Conservation (phyloP, 768 basidiomycete species). For the Punctularia strigosozonata region DNA sequence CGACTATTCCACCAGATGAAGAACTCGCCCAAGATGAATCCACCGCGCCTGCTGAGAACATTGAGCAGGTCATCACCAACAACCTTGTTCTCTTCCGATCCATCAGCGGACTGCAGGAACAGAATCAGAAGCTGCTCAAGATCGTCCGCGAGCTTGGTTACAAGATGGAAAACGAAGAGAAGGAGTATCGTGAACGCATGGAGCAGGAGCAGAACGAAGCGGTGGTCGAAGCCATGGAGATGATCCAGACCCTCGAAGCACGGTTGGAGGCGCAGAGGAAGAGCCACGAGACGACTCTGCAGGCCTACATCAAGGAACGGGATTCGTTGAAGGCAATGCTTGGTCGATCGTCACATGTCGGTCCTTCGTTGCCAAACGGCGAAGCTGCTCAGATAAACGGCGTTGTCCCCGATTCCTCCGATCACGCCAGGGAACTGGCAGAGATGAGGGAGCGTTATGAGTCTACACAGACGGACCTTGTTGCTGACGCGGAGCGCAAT, state of each 20-base stretch:
- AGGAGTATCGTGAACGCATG: slow-evolving; percentile 56
- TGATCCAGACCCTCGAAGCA: slow-evolving; percentile 66
- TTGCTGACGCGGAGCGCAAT: slow-evolving; percentile 57
- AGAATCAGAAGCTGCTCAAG: slow-evolving; percentile 82
- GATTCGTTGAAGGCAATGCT: slow-evolving; percentile 77
- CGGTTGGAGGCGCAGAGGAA: slow-evolving; percentile 75
- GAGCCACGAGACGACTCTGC: slow-evolving; percentile 54
- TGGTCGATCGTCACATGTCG: slow-evolving; percentile 33
- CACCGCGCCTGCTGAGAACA: slow-evolving; percentile 36
- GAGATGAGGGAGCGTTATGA: slow-evolving; percentile 77
- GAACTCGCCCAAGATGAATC: slow-evolving; percentile 36
- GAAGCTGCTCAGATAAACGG: slow-evolving; percentile 14
- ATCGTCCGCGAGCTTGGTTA: slow-evolving; percentile 74
- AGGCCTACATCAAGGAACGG: slow-evolving; percentile 78
- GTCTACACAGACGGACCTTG: slow-evolving; percentile 69
- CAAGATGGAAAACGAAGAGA: slow-evolving; percentile 80
- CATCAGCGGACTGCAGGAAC: slow-evolving; percentile 71
- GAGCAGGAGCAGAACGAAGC: slow-evolving; percentile 71
- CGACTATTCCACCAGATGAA: slow-evolving; percentile 64
- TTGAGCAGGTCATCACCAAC: slow-evolving; percentile 76
- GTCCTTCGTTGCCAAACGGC: slow-evolving; percentile 16
- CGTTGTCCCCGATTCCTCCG: slow-evolving; percentile 14
- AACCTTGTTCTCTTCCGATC: slow-evolving; percentile 81
- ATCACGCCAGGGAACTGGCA: slow-evolving; percentile 47
- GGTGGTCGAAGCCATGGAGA: slow-evolving; percentile 78